Evolutionary conservation across 192 early-diverging fungal genomes (phyloP), one percentile per base, ranked within the genome.

Genomic region (Lunasporangiospora selenospora): DNA sequence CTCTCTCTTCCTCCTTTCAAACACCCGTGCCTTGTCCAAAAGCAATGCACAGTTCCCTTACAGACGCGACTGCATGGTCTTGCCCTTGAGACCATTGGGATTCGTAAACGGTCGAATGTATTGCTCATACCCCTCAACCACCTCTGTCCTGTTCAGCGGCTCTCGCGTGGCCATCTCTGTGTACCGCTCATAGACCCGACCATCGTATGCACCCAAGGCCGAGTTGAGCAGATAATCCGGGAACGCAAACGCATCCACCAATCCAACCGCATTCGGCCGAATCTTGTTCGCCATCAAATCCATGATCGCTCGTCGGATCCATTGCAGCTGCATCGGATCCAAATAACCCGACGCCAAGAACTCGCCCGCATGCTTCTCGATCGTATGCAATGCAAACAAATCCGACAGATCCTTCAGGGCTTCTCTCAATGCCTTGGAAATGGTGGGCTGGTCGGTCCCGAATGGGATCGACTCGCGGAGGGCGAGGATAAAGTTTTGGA

Each of bases 231-330:
- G 56, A 46, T 88, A 88, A 53, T 94, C 94, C 1, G 90, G 83
- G 29, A 92, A 75, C 21, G 82, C 86, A 77, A 90, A 94, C 0
- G 92, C 85, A 46, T 96, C 94, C 16, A 92, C 91, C 21, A 96
- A 82, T 0, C 87, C 76, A 11, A 96, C 82, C 2, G 90, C 90
- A 65, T 96, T 83, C 30, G 83, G 83, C 9, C 92, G 80, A 1
- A 96, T 63, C 26, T 85, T 81, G 36, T 78, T 78, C 38, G 57
- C 60, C 42, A 91, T 80, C 26, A 84, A 39, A 2, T 58, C 67
- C 24, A 84, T 80, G 50, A 90, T 67, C 1, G 67, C 50, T 2
- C 51, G 37, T 31, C 83, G 85, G 18, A 93, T 18, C 66, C 78
- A 45, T 0, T 52, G 26, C 1, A 80, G 51, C 45, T 89, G 84